Percentiles rank a stretch among this genome's conserved stretches.
Conservation (phyloP, 495 filamentous ascomycete species). For the Neurospora pannonica region DNA sequence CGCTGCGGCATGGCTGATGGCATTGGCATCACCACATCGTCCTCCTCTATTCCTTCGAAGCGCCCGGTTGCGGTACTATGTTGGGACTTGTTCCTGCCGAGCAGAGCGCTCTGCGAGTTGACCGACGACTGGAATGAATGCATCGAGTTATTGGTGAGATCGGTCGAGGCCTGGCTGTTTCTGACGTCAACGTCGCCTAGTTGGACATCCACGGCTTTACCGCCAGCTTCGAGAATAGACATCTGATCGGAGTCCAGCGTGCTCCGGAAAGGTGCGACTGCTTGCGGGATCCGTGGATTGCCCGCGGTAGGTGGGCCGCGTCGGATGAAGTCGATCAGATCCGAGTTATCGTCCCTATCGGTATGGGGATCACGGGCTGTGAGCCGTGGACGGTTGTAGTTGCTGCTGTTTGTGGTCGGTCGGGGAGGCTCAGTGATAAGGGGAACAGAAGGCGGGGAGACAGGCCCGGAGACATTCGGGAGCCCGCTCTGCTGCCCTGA, state of each 20-base stretch:
- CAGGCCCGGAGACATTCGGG: not conserved
- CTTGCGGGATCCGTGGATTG: slow-evolving; percentile 65
- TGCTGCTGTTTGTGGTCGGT: slow-evolving; percentile 22
- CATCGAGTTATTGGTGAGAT: slow-evolving; percentile 27
- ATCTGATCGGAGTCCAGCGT: slow-evolving; percentile 81
- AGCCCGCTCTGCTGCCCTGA: not conserved
- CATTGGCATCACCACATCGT: slow-evolving; percentile 29
- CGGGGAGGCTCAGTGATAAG: slow-evolving; percentile 13
- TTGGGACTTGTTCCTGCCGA: slow-evolving; percentile 23
- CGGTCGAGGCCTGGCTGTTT: slow-evolving; percentile 34
- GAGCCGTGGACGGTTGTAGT: slow-evolving; percentile 36
- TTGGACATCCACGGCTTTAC: slow-evolving; percentile 40
- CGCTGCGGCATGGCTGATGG: slow-evolving; percentile 39
- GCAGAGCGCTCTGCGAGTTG: slow-evolving; percentile 42
- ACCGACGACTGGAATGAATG: slow-evolving; percentile 35
- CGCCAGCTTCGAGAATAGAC: slow-evolving; percentile 36
- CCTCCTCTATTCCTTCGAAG: slow-evolving; percentile 22
- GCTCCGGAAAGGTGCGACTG: slow-evolving; percentile 73
- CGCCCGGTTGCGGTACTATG: slow-evolving; percentile 6
- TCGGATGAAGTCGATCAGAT: slow-evolving; percentile 90
- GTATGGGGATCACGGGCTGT: slow-evolving; percentile 65
- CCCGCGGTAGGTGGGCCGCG: slow-evolving; percentile 54
- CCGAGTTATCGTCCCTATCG: slow-evolving; percentile 58
- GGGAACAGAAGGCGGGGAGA: not conserved
- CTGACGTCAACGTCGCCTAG: slow-evolving; percentile 33